These are phyloP conservation scores for Thielaviopsis punctulata DNA, from an alignment of 2,329 filamentous ascomycete species.

Conservation along the genomic window DNA sequence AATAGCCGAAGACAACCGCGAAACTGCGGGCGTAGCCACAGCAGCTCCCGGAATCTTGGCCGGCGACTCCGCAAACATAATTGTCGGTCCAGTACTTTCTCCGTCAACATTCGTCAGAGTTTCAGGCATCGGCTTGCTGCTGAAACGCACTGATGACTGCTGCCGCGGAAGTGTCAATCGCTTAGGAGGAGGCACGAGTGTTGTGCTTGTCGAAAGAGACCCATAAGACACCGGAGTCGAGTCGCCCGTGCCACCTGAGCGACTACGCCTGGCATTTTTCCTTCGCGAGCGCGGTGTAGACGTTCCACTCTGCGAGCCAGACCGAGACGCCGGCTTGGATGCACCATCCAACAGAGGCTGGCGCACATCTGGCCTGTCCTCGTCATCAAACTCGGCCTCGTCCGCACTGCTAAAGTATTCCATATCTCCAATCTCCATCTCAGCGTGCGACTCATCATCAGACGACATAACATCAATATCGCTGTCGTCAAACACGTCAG, in stretches of 20 bases:
- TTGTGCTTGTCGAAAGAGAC: neutral
- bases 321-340: neutral
- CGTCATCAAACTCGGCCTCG: constrained; percentile 18
- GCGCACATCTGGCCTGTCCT: neutral
- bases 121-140: constrained; percentile 54
- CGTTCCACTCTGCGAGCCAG: neutral
- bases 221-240: constrained; percentile 11
- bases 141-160: constrained; percentile 44
- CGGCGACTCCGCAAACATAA: constrained; percentile 50
- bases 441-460: neutral
- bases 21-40: neutral
- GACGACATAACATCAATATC: constrained; percentile 6
- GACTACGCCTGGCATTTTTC: constrained; percentile 14
- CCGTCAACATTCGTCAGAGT: constrained; percentile 49
- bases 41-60: neutral
- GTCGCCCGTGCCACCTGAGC: neutral
- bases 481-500: constrained; percentile 34
- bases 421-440: neutral
- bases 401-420: constrained; percentile 14
- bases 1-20: neutral
- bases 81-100: constrained; percentile 43
- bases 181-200: constrained; percentile 12
- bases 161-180: constrained; percentile 35
- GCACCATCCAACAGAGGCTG: neutral
- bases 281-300: neutral